Evolutionary conservation across 257 asterid species (phyloP), one percentile per base, ranked within the genome.

Genomic region (Solanum okadae): DNA sequence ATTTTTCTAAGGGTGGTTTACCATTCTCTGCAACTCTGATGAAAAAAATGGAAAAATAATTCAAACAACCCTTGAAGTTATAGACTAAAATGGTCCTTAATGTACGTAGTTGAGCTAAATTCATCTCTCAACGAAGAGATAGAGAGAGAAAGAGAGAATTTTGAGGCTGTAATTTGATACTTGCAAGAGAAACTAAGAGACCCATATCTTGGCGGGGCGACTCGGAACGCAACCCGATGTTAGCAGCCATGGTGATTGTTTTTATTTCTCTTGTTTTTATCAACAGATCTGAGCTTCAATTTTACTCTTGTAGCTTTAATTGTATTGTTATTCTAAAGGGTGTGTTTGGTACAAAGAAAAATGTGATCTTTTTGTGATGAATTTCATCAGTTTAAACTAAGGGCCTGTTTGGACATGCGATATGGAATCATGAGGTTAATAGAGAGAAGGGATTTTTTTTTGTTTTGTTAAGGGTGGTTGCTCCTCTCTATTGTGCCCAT

Each of bases 231-330:
- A 42, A 42, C 84, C 84, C 9, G 63, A 44, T 12, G 29, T 81
- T 31, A 29, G 42, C 77, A 87, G 25, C 72, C 83, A 77, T 29
- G 87, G 87, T 88, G 73, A 88, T 86, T 86, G 90, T 90, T 88
- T 84, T 85, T 20, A 49, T 27, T 14, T 42, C 34, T 35, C 23
- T 25, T 38, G 59, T 77, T 12, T 75, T 63, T 63, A 23, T 29
- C 46, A 22, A 85, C 82, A 65, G 82, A 85, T 85, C 83, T 76
- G 84, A 81, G 38, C 52, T 35, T 67, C 33, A 85, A 38, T 35
- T 42, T 65, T 44, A 9, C 67, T 71, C 14, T 25, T 31, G 23
- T 29, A 68, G 76, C 75, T 67, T 67, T 8, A 3, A 68, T 68
- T 25, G 23, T 68, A 16, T 29, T 68, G 76, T 68, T 29, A 12